Base-by-base conservation (phyloP, 441 rosid species). In the Jatropha podagrica region DNA sequence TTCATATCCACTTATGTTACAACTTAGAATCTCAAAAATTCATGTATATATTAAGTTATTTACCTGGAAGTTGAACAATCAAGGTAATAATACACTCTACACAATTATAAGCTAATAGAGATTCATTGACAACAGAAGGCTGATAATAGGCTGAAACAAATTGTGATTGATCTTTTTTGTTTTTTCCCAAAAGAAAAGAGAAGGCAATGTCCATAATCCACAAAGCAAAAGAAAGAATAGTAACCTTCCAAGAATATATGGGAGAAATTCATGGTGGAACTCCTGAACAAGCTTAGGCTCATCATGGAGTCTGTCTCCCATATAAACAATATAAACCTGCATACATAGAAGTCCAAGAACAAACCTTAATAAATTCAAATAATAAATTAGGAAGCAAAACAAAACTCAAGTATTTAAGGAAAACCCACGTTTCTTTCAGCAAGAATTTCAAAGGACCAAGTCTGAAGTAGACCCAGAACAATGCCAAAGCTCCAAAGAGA, bases 241-340 rank as follows among this genome's bases (percentile, higher is more conserved):
- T 75, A 80, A 88, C 89, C 89, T 86, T 81, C 87, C 88, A 68
- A 85, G 78, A 77, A 88, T 65, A 68, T 74, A 72, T 13, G 91
- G 80, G 44, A 88, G 87, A 54, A 85, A 69, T 76, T 79, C 75
- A 65, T 81, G 87, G 73, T 86, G 89, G 59, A 76, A 82, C 46
- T 83, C 82, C 79, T 76, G 84, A 61, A 82, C 81, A 54, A 80
- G 83, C 60, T 76, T 73, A 27, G 83, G 74, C 56, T 85, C 80
- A 55, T 78, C 81, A 59, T 76, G 63, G 52, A 48, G 70, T 58
- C 44, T 79, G 26, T 82, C 85, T 63, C 91, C 91, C 88, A 83
- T 77, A 42, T 84, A 86, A 58, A 86, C 90, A 69, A 88, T 85
- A 79, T 88, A 80, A 71, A 76, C 90, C 68, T 65, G 68, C 65